Evolutionary conservation across 1,139 yeast genomes (phyloP), one percentile per base, ranked within the genome.

Genomic region (Pichia norvegensis): DNA sequence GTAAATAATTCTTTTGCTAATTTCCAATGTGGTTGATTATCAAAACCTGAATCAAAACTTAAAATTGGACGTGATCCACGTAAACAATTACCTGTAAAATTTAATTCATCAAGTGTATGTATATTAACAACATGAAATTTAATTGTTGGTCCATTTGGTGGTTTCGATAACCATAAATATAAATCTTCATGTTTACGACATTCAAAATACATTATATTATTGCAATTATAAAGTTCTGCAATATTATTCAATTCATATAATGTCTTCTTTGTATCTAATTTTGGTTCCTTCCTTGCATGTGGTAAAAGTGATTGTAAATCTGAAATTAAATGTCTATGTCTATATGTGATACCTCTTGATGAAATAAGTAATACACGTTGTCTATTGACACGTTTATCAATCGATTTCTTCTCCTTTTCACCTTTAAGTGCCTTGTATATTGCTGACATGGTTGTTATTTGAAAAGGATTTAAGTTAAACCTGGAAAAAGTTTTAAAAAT

Each of bases 61-160:
- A 92, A 73, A 41, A 92, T 69, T n/a, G 98, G 98, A 65, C 99
- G 79, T 16, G 97, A 87, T 3, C 99, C 99, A 65, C 84, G 86
- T 54, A 92, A 73, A 61, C 97, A 88, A 69, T 92, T 92, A 42
- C 99, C 98, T 16, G 95, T 88, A 68, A 92, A 92, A 66, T 94
- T 88, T 56, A 92, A 74, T 67, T 92, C 99, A 63, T 90, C 96
- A 73, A 88, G 81, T 38, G 97, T 92, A 67, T 94, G 98, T 68
- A 92, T 73, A 67, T 92, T 94, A 67, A 92, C 97, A 51, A 92
- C 76, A 64, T 85, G 95, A 66, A 92, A 90, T 68, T 94, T 92
- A 61, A 85, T 72, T 23, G 97, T 90, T 48, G 99, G 99, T 1
- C 99, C 99, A 64, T 92, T 92, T 42, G 98, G 98, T 25, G 97